Evolutionary conservation across 2,329 filamentous ascomycete genomes (phyloP), one percentile per base, ranked within the genome.

Genomic region (Xylariaceae sp.): DNA sequence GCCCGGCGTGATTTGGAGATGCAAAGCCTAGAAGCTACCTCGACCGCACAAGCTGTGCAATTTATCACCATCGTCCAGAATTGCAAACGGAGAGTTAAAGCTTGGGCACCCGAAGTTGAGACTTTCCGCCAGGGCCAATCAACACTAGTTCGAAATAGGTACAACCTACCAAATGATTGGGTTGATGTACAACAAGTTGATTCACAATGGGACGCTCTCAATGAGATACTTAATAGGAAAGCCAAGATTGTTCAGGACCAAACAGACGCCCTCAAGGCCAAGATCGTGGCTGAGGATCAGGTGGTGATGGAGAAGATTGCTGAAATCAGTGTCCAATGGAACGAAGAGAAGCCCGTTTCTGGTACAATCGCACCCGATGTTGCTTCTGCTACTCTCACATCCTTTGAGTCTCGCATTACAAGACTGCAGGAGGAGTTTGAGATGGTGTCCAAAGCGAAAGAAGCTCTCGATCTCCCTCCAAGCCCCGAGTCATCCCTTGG

Each of bases 31-130:
- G 93, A 97, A 70, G 91, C 92, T 16, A 93, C 91, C 4, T 97
- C 94, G 1, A 99, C 94, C 4, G 93, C 93, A 0, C 92, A 97
- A 70, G 94, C 95, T 20, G 95, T 99, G 3, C 91, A 94, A 30
- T 99, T 99, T 74, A 99, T 99, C 69, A 99, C 95, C 0, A 92
- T 93, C 48, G 94, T 99, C 4, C 94, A 99, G 74, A 91, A 91
- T 67, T 97, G 92, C 76, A 96, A 95, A 77, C 87, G 92, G 43
- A 95, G 95, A 70, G 92, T 95, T 45, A 93, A 92, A 72, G 78
- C 88, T 3, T 99, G 94, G 94, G 92, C 91, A 6, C 93, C 93
- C 0, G 94, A 99, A 70, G 91, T 99, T 33, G 92, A 96, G 66
- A 88, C 91, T 41, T 99, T 99, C 78, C 86, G 92, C 24, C 92